Evolutionary conservation across 805 yeast species (phyloP).

Genomic region (Wickerhamomyces bovis): DNA sequence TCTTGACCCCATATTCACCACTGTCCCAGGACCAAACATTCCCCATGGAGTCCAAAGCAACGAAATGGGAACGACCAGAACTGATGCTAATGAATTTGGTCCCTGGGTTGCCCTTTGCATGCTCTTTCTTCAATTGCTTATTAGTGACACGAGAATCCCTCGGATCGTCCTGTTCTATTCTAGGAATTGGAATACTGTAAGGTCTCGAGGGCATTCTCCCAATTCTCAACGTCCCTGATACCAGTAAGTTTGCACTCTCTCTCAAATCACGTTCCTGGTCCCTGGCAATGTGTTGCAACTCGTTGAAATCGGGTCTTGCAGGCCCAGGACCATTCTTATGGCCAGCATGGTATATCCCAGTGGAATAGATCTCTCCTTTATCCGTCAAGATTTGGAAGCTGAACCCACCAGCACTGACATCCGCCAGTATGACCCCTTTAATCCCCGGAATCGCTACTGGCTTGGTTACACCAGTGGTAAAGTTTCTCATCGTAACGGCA

Average conservation of each 20-base stretch:
- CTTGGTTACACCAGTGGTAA: slow-evolving; percentile 15
- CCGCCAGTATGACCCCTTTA: slow-evolving; percentile 31
- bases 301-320: slow-evolving; percentile 28
- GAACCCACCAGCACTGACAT: slow-evolving; percentile 59
- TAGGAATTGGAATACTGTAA: background rate
- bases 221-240: slow-evolving; percentile 1
- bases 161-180: background rate
- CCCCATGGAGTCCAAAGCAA: slow-evolving; percentile 48
- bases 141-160: background rate
- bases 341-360: slow-evolving; percentile 37
- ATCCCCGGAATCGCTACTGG: slow-evolving; percentile 36
- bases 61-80: slow-evolving; percentile 60
- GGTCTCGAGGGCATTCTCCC: background rate
- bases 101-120: slow-evolving; percentile 5
- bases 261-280: slow-evolving; percentile 6
- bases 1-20: slow-evolving; percentile 35
- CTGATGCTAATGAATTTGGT: slow-evolving; percentile 41
- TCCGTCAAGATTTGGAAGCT: slow-evolving; percentile 52
- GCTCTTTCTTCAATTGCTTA: background rate
- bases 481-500: slow-evolving; percentile 8
- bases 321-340: slow-evolving; percentile 36
- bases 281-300: slow-evolving; percentile 6
- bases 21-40: slow-evolving; percentile 60
- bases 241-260: background rate
- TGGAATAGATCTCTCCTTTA: slow-evolving; percentile 48